Conservation (phyloP, 2,329 filamentous ascomycete genomes). For the Neonectria magnoliae region DNA sequence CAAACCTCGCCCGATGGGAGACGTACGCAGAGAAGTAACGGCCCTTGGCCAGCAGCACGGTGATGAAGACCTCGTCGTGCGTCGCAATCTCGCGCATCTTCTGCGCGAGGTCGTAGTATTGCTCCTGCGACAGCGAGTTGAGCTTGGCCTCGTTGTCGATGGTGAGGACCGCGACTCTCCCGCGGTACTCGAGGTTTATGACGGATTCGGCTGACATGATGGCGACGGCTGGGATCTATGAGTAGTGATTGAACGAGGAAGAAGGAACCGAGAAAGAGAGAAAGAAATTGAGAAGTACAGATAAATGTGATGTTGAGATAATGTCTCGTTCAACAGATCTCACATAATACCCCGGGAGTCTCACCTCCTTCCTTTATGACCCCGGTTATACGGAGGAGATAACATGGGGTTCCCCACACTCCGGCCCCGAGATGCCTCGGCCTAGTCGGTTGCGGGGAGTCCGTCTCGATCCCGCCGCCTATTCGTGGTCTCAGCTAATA, state of each 20-base stretch:
- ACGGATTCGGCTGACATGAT: conserved; percentile 39
- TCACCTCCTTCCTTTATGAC: background rate
- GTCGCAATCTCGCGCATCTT: conserved; percentile 80
- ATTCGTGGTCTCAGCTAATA: background rate
- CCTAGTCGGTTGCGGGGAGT: conserved; percentile 24
- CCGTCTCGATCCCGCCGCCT: background rate
- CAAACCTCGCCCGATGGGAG: too few species aligned
- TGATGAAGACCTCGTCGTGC: conserved; percentile 84
- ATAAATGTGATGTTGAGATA: background rate
- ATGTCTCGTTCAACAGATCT: background rate
- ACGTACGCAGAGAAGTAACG: conserved; percentile 86
- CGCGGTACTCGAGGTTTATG: conserved; percentile 53
- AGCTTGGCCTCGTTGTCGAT: conserved; percentile 88
- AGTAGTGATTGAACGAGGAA: background rate
- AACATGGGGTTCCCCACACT: conserved; percentile 33
- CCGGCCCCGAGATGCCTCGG: conserved; percentile 37
- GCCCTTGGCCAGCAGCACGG: conserved; percentile 85
- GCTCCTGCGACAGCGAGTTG: conserved; percentile 77
- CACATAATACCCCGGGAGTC: background rate
- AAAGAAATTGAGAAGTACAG: background rate
- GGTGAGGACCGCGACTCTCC: conserved; percentile 75
- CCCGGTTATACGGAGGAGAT: background rate
- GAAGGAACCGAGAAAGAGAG: background rate
- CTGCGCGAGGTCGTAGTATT: conserved; percentile 82
- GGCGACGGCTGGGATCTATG: background rate